These are phyloP conservation scores for Debaryomyces sp. DNA, from an alignment of 1,139 yeast species.

Conservation along the genomic window DNA sequence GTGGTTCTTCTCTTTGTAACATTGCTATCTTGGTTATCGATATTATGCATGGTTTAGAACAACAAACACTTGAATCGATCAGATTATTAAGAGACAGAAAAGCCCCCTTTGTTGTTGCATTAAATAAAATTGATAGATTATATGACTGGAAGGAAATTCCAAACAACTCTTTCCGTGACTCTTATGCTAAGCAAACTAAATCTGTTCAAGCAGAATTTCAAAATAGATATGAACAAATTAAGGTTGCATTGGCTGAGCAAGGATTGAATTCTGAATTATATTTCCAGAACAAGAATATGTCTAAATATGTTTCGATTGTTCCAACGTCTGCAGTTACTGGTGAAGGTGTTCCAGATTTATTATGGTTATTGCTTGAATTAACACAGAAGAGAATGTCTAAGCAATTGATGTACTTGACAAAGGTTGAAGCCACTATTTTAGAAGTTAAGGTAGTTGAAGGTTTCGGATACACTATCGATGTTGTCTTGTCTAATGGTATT, in stretches of 20 bases:
- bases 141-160: slow-evolving; percentile 92
- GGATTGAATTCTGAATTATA: slow-evolving; percentile 97
- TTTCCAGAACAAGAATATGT: slow-evolving; percentile 89
- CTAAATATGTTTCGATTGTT: slow-evolving; percentile 92
- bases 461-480: slow-evolving; percentile 98
- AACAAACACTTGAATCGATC: slow-evolving; percentile 93
- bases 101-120: slow-evolving; percentile 96
- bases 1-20: slow-evolving; percentile 99
- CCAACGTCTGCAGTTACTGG: slow-evolving; percentile 99
- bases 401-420: slow-evolving; percentile 93
- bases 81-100: slow-evolving; percentile 91
- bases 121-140: slow-evolving; percentile 95
- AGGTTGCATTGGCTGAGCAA: slow-evolving; percentile 93
- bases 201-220: slow-evolving; percentile 92
- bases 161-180: slow-evolving; percentile 94
- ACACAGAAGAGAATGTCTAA: slow-evolving; percentile 99
- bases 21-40: slow-evolving; percentile 98
- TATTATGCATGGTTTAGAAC: slow-evolving; percentile 99
- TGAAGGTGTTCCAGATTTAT: slow-evolving; percentile 99
- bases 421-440: slow-evolving; percentile 92
- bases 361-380: slow-evolving; percentile 91
- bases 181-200: slow-evolving; percentile 76
- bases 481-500: slow-evolving; percentile 92
- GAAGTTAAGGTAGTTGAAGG: slow-evolving; percentile 99
- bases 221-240: slow-evolving; percentile 81